A percentile compares a stretch with the other conserved stretches of the same genome.
Conservation (phyloP, 140 eudicot genomes). For the Ambrosia hybrid region DNA sequence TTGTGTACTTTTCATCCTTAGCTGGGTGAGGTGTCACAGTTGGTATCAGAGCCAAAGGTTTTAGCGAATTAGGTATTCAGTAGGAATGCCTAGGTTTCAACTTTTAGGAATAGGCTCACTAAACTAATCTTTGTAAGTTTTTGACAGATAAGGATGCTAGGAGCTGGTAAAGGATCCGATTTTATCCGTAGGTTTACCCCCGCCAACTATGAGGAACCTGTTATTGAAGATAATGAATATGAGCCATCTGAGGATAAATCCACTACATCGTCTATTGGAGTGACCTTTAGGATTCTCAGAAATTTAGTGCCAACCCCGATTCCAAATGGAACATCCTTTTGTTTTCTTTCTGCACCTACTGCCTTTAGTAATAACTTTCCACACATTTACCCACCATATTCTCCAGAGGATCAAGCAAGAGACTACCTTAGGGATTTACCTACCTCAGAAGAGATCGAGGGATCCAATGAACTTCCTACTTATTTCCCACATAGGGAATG, state of each 20-base stretch:
- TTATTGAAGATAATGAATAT: not conserved
- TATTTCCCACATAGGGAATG: too few species aligned
- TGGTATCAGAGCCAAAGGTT: not conserved
- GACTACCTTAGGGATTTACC: too few species aligned
- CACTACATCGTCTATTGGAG: too few species aligned
- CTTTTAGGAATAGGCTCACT: not conserved
- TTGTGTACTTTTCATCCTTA: not conserved
- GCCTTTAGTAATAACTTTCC: not conserved
- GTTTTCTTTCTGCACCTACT: too few species aligned
- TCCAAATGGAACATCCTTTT: too few species aligned
- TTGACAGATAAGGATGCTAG: not conserved
- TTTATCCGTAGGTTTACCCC: not conserved
- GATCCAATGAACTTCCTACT: too few species aligned
- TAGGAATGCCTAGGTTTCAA: not conserved
- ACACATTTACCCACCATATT: too few species aligned
- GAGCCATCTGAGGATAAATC: not conserved
- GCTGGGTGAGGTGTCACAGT: not conserved
- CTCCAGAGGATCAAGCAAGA: too few species aligned
- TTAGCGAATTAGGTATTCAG: not conserved
- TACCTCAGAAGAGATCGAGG: too few species aligned
- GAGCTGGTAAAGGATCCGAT: not conserved
- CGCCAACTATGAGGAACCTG: not conserved
- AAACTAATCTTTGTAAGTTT: too few species aligned
- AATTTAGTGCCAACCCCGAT: too few species aligned
- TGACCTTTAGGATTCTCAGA: too few species aligned